Percentiles rank a stretch among this genome's conserved stretches.
These are phyloP conservation scores for Stenocarpella maydis DNA, from an alignment of 2,329 filamentous ascomycete species.

Conservation along the genomic window DNA sequence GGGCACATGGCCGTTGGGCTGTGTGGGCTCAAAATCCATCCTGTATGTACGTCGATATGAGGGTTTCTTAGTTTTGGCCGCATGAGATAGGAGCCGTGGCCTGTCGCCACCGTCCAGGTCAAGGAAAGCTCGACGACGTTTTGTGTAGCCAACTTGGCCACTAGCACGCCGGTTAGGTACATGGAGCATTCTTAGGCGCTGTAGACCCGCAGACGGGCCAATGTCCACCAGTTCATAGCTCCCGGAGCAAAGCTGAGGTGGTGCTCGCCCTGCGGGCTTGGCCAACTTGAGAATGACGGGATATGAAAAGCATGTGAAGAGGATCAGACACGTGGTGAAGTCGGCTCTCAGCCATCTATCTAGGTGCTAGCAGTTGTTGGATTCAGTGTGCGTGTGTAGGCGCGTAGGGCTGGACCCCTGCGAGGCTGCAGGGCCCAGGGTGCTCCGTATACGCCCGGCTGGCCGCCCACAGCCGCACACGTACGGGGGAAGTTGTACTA, in stretches of 20 bases:
- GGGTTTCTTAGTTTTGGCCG: not conserved
- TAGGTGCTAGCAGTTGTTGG: not conserved
- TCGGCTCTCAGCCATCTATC: not conserved
- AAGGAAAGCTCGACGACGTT: not conserved
- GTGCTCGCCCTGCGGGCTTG: not conserved
- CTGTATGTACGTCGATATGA: not conserved
- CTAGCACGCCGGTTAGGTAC: not conserved
- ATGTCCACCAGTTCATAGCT: conserved; percentile 18
- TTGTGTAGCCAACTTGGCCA: not conserved
- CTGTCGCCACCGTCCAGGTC: not conserved
- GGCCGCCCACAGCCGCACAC: not conserved
- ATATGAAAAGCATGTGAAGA: conserved; percentile 9
- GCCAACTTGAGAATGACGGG: conserved; percentile 4
- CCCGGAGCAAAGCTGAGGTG: conserved; percentile 13
- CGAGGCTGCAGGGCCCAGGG: conserved; percentile 3
- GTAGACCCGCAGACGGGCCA: conserved; percentile 13
- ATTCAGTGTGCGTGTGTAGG: not conserved
- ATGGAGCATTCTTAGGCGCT: not conserved
- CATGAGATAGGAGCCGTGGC: not conserved
- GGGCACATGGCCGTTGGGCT: too few relatives aligned
- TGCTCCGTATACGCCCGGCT: not conserved
- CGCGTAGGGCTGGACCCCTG: conserved; percentile 4
- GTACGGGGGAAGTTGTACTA: not conserved
- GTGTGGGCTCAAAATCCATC: not conserved
- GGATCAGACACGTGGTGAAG: not conserved